These are phyloP conservation scores for Astragalus glycyphyllos DNA, from an alignment of 306 rosid species.

Conservation along the genomic window DNA sequence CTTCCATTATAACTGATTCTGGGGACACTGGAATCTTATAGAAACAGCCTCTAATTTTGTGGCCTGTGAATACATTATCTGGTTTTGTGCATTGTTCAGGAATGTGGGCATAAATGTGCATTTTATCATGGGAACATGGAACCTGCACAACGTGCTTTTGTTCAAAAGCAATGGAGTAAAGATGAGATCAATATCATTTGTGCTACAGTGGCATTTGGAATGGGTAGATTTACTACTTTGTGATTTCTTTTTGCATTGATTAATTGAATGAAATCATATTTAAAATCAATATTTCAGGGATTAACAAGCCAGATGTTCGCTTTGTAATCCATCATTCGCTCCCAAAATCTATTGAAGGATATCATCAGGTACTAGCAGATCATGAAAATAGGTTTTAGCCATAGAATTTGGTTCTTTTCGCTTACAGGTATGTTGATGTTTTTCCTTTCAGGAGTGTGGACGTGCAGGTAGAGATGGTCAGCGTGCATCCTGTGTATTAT, in stretches of 20 bases:
- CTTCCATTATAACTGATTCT: too few species aligned
- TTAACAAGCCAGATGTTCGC: slow-evolving; percentile 98
- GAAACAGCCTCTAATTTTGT: neutral
- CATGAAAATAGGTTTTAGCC: slow-evolving; percentile 30
- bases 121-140: slow-evolving; percentile 98
- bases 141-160: slow-evolving; percentile 79
- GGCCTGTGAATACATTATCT: slow-evolving; percentile 39
- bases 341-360: slow-evolving; percentile 97
- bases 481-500: slow-evolving; percentile 84
- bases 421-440: slow-evolving; percentile 34
- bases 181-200: slow-evolving; percentile 93
- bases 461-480: slow-evolving; percentile 99
- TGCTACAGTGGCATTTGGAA: slow-evolving; percentile 99
- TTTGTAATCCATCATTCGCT: slow-evolving; percentile 98
- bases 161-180: slow-evolving; percentile 98
- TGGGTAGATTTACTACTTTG: slow-evolving; percentile 71
- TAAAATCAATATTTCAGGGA: slow-evolving; percentile 68
- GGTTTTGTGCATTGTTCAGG: slow-evolving; percentile 61
- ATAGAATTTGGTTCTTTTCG: slow-evolving; percentile 35
- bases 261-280: slow-evolving; percentile 42
- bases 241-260: slow-evolving; percentile 42
- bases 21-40: too few species aligned
- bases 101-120: slow-evolving; percentile 91
- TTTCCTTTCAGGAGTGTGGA: slow-evolving; percentile 86
- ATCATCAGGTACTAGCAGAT: slow-evolving; percentile 78